Percentiles rank a stretch among this genome's conserved stretches.
Evolutionary conservation across 768 basidiomycete genomes (phyloP).

Genomic region (Suillus weaverae): DNA sequence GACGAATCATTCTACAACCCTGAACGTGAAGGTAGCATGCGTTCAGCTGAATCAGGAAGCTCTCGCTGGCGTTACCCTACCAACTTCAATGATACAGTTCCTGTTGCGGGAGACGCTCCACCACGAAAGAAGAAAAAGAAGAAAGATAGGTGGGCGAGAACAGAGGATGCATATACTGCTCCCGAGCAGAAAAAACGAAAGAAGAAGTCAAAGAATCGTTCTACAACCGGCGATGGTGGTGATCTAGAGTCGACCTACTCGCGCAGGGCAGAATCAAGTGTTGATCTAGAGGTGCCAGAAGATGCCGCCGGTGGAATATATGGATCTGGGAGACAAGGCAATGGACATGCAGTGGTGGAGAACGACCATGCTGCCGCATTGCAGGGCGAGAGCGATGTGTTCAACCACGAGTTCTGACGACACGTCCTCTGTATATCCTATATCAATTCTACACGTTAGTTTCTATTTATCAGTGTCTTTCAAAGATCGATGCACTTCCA

Average conservation of each 20-base stretch:
- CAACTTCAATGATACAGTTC: constrained; percentile 66
- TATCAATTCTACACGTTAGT: neutral
- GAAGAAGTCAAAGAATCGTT: constrained; percentile 59
- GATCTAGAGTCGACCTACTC: constrained; percentile 35
- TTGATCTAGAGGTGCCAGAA: constrained; percentile 58
- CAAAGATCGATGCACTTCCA: neutral
- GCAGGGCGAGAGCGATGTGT: constrained; percentile 44
- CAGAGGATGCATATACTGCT: constrained; percentile 74
- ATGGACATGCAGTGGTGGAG: constrained; percentile 17
- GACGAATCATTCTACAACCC: constrained; percentile 75
- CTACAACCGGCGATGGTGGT: constrained; percentile 37
- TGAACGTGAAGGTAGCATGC: constrained; percentile 37
- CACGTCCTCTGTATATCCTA: neutral
- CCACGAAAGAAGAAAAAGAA: constrained; percentile 71
- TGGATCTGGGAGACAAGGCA: constrained; percentile 30
- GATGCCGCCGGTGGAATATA: constrained; percentile 73
- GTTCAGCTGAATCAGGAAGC: constrained; percentile 36
- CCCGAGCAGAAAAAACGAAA: constrained; percentile 55
- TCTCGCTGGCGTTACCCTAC: constrained; percentile 85
- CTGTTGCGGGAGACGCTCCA: constrained; percentile 40
- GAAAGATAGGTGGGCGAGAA: constrained; percentile 86
- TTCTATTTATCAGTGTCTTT: neutral
- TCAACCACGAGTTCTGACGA: constrained; percentile 64
- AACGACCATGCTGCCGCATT: constrained; percentile 16
- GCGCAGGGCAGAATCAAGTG: constrained; percentile 34